phyloP scores from a whole-genome alignment of 768 basidiomycete genomes.

The Atractiella rhizophila region DNA sequence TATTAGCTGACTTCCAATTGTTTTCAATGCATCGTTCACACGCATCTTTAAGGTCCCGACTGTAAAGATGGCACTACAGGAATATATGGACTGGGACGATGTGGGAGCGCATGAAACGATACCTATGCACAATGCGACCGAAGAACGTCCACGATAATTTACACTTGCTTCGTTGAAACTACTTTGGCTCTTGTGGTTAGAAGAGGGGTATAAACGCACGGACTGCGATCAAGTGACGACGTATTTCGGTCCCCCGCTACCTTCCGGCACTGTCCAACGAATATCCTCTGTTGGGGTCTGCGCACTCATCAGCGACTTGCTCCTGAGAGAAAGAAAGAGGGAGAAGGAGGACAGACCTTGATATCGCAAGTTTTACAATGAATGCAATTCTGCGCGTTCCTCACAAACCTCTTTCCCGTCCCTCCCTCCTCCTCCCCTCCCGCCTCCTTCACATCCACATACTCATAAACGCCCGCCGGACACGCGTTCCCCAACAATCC shows the following conservation, averaged over 20 bases:
- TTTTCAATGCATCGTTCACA: too few relatives aligned
- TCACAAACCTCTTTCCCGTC: constrained; percentile 63
- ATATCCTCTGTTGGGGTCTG: constrained; percentile 70
- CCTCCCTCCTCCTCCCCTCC: constrained; percentile 33
- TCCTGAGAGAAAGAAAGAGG: not conserved
- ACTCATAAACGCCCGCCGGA: constrained; percentile 92
- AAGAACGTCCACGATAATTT: too few relatives aligned
- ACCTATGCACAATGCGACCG: too few relatives aligned
- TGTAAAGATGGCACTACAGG: too few relatives aligned
- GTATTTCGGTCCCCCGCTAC: constrained; percentile 88
- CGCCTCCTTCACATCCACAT: constrained; percentile 44
- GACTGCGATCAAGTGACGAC: too few relatives aligned
- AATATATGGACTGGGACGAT: too few relatives aligned
- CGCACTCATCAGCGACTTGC: not conserved
- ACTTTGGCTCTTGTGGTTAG: too few relatives aligned
- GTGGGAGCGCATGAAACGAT: too few relatives aligned
- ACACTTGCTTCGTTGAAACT: too few relatives aligned
- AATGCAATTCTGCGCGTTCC: constrained; percentile 51
- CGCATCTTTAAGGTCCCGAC: too few relatives aligned
- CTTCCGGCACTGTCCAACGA: constrained; percentile 88
- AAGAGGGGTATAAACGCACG: too few relatives aligned
- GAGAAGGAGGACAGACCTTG: not conserved
- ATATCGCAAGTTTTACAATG: constrained; percentile 34
- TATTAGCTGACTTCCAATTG: too few relatives aligned
- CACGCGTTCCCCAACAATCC: constrained; percentile 71